Evolutionary conservation across 2,329 filamentous ascomycete genomes (phyloP), one percentile per base, ranked within the genome.

Genomic region (Exophiala alcalophila): DNA sequence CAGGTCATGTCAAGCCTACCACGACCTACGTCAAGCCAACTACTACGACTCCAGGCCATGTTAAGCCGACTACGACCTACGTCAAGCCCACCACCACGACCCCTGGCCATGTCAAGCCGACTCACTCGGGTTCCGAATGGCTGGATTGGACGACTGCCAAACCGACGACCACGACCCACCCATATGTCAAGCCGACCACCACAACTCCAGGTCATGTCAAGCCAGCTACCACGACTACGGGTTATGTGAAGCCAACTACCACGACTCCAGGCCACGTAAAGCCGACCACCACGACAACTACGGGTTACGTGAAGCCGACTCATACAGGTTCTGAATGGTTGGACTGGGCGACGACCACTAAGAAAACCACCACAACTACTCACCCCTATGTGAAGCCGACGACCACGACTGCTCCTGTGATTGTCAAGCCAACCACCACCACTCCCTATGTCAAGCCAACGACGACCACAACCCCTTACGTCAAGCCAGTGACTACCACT

Each of bases 321-420:
- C n/a, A n/a, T n/a, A 30, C 36, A 15, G 36, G 36, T 25, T 25
- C n/a, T 6, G 12, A 15, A 4, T 35, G 32, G 32, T 35, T 35
- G 8, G 32, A 35, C 12, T 35, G 32, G 32, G 15, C 32, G 2
- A 25, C 30, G 3, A 33, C 30, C 14, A 33, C n/a, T 14, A 20
- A 11, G 12, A 11, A 15, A 32, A 19, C 12, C 7, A 16, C 16
- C 30, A 18, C 16, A 32, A 32, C n/a, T 3, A 19, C 16, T 15
- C n/a, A 10, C 10, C 11, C 29, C 6, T 9, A 32, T 5, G 31
- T 11, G 15, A 20, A 9, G 8, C 18, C 31, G 5, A 2, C 31
- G 18, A 20, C n/a, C 20, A 25, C 34, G 11, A 18, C n/a, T n/a
- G 19, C 26, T 29, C 12, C 21, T 19, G 21, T 12, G 10, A n/a